Evolutionary conservation across 352 stramenopile species (phyloP).

Genomic region (Pythium pyrilobum): DNA sequence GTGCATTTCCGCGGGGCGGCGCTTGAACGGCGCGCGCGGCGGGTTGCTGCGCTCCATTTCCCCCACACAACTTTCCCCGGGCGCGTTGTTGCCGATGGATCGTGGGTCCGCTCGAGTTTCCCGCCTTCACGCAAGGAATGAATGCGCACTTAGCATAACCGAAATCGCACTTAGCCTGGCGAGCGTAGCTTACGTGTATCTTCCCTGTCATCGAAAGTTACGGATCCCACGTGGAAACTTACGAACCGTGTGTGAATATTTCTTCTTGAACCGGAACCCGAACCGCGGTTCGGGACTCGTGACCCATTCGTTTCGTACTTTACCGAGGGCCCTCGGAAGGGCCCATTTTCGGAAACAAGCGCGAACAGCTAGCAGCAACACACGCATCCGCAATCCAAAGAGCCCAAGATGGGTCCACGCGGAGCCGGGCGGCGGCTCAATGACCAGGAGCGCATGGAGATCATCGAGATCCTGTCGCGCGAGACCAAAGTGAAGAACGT

Average conservation of each 20-base stretch:
- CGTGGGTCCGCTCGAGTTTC: no score
- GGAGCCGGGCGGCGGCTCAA: conserved; percentile 76
- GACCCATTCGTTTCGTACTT: conserved; percentile 29
- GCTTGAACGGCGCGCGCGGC: conserved; percentile 25
- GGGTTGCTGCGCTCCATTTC: conserved; percentile 21
- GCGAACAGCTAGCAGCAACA: conserved; percentile 8
- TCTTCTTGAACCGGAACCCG: no score
- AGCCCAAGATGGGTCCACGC: conserved; percentile 55
- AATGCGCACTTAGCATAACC: conserved; percentile 6
- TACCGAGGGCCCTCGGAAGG: conserved; percentile 10
- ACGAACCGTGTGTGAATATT: no score
- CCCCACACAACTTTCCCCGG: neutral
- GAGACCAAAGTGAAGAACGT: conserved; percentile 85
- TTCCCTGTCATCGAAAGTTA: no score
- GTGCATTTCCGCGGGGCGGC: conserved; percentile 13
- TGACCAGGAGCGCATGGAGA: conserved; percentile 89
- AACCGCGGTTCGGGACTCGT: no score
- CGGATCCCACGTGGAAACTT: no score
- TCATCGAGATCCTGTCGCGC: conserved; percentile 74
- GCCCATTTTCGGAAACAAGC: conserved; percentile 23
- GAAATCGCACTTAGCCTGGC: neutral
- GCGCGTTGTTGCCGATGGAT: neutral
- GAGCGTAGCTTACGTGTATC: no score
- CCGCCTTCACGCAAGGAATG: no score
- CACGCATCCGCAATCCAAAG: neutral